A percentile compares a stretch with the other conserved stretches of the same genome.
Conservation (phyloP, 2,329 filamentous ascomycete species). For the Dactylonectria estremocensis region DNA sequence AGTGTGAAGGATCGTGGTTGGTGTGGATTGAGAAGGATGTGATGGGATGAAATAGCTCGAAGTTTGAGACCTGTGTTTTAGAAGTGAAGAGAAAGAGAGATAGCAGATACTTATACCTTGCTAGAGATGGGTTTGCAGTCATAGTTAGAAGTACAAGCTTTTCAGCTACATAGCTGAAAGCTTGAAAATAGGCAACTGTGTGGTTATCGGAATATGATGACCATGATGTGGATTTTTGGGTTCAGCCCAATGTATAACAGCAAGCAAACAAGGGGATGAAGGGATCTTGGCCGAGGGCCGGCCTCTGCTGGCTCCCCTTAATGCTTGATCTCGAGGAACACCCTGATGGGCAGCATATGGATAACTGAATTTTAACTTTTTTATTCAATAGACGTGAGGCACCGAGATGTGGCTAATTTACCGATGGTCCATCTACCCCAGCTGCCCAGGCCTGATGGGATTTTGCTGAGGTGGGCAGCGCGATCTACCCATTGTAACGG, state of each 20-base stretch:
- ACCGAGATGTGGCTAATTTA: no score
- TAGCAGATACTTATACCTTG: conserved; percentile 9
- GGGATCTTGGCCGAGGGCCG: no score
- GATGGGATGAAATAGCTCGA: conserved; percentile 27
- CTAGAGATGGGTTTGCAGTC: neutral
- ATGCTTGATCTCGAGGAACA: no score
- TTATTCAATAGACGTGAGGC: no score
- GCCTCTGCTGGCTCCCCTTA: no score
- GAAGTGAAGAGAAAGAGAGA: neutral
- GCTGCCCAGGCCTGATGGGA: no score
- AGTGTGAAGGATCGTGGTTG: conserved; percentile 33
- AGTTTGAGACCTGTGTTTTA: conserved; percentile 25
- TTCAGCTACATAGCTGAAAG: conserved; percentile 6
- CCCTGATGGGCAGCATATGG: no score
- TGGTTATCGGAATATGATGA: conserved; percentile 11
- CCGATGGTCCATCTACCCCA: no score
- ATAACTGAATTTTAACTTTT: no score
- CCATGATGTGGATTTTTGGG: conserved; percentile 14
- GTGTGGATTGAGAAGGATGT: conserved; percentile 30
- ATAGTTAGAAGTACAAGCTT: conserved; percentile 16
- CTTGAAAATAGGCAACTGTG: conserved; percentile 15
- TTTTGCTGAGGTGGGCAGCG: no score
- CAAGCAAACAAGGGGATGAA: no score
- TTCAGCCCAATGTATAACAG: neutral
- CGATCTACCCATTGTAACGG: no score